Base-by-base conservation (phyloP, 2,329 filamentous ascomycete genomes). In the Aspergillus candidus region DNA sequence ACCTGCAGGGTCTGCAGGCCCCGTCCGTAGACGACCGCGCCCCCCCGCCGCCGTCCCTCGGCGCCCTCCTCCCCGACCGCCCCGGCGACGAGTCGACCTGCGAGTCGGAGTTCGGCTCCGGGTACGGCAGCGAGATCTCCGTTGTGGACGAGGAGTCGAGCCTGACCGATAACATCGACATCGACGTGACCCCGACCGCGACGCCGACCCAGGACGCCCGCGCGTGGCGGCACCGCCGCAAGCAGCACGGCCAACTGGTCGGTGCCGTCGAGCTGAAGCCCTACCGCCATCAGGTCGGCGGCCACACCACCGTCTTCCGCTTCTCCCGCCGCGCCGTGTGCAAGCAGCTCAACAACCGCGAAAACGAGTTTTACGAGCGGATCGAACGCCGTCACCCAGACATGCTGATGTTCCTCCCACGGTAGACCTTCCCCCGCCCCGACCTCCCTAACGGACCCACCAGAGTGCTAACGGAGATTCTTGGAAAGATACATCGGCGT, bases 351-450 rank as follows among this genome's bases (percentile, higher is more conserved):
- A 98, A 95, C 67, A 98, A 95, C 65, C 80, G 91, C 59, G 93
- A 98, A 64, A 98, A 98, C 67, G 88, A 95, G 69, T 98, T 98
- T 63, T 98, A 98, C 67, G 93, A 98, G 69, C 93, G 84, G 43
- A 88, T 97, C 58, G 93, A 98, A 72, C 82, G 81, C 59, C 82
- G 88, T 54, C 91, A 98, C 67, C 87, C 89, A 52, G 86, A 95
- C 61, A 76, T 98, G 58, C 72, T 98, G 47, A 82, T 86, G 34
- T 98, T 97, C 63, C 75, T 98, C 52, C 93, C 93, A 52, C 88
- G 90, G 68, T 73, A 61, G 83, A 8, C 8, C 8, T 10, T 38
- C 4, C 8, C 11, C 29, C 10, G 3, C 35, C 11, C 18, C 10
- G n/a, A n/a, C n/a, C n/a, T n/a, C n/a, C 13, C 13, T 14, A 6